Base-by-base conservation (phyloP, 352 stramenopile species). In the Pythium folliculosum region DNA sequence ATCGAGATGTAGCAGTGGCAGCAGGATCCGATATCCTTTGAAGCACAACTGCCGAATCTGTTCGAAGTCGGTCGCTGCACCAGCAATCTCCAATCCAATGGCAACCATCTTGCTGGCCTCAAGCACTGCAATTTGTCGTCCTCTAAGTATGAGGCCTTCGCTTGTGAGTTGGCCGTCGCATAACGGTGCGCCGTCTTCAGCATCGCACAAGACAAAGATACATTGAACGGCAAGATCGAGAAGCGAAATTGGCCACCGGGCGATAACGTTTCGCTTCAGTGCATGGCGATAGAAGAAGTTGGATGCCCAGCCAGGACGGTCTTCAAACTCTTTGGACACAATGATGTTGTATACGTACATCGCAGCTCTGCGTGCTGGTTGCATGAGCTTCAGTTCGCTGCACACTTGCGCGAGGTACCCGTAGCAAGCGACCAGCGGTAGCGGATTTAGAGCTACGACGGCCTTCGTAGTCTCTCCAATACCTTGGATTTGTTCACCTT, bases 261-360 rank as follows among this genome's bases (percentile, higher is more conserved):
- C 77, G 16, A 92, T 65, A 6, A 73, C 60, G 1, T 77, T 58
- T 49, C 70, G 69, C 40, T 77, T 78, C 1, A 95, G 56, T 2
- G 84, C 76, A 54, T 91, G 77, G 17, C 81, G 67, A 62, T 92
- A 87, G 59, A 92, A 88, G 32, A 81, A 76, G 48, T 78, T 93
- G 0, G 71, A 60, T 38, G 77, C 74, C 87, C 84, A 95, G 19
- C 67, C 56, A 19, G 73, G 67, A 25, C 77, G 69, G 17, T 56
- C 45, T 22, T 69, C 55, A 37, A 35, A 69, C 5, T 64, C 60
- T 22, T 69, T 62, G 5, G 82, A 90, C 16, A 87, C 72, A 1
- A 88, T 66, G 1, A 51, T 50, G 23, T 82, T 72, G 68, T 89
- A 90, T 30, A 92, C 63, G 10, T 80, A 72, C 1, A 32, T 70